Conservation (phyloP, 495 filamentous ascomycete genomes). For the Penicillium samsonianum region DNA sequence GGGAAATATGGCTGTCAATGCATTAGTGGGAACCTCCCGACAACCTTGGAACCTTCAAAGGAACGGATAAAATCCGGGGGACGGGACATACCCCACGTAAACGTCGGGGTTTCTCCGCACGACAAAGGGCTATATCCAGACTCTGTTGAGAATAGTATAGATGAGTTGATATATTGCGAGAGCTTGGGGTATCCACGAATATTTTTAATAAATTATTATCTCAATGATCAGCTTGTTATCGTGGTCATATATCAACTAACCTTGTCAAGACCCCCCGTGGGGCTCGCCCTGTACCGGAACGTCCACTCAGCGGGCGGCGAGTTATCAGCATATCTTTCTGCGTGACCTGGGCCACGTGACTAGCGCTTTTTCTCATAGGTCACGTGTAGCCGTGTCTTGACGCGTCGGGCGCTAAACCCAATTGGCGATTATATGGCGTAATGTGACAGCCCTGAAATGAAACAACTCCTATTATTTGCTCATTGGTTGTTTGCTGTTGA, state of each 20-base stretch:
- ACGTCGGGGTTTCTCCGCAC: slow-evolving; percentile 10
- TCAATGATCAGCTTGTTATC: background rate
- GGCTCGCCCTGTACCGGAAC: background rate
- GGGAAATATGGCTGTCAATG: background rate
- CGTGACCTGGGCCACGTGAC: background rate
- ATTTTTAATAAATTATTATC: background rate
- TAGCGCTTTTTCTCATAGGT: background rate
- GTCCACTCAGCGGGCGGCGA: slow-evolving; percentile 2
- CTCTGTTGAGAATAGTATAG: background rate
- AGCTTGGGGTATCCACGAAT: background rate
- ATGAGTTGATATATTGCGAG: background rate
- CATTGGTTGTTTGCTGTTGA: background rate
- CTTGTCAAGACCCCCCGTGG: background rate
- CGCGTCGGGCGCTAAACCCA: background rate
- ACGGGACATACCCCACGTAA: slow-evolving; percentile 10
- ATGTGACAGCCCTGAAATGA: background rate
- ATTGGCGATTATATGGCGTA: background rate
- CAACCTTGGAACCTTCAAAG: too few relatives aligned
- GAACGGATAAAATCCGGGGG: slow-evolving; percentile 15
- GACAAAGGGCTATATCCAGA: background rate
- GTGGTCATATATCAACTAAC: background rate
- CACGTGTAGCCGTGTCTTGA: slow-evolving; percentile 1
- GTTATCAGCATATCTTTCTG: slow-evolving; percentile 12
- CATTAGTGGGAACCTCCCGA: background rate
- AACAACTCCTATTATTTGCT: background rate